phyloP scores from a whole-genome alignment of 441 rosid genomes.

The Populus trichocarpa region DNA sequence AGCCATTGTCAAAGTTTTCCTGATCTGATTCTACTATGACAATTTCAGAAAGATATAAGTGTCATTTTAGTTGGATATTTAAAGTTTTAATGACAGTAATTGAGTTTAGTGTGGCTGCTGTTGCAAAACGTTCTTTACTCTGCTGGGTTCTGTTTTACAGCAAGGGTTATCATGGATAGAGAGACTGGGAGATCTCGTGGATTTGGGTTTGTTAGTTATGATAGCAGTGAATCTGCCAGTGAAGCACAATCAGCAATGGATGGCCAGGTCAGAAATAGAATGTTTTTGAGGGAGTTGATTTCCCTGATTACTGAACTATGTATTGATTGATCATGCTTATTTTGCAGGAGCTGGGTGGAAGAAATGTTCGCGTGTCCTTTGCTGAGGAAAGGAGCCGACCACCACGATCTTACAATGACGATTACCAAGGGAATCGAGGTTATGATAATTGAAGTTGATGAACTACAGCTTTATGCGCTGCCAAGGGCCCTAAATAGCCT shows the following conservation, averaged over 20 bases:
- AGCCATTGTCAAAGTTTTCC: neutral
- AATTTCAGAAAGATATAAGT: neutral
- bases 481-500: neutral
- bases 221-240: conserved; percentile 40
- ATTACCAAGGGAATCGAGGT: neutral
- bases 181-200: conserved; percentile 83
- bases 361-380: conserved; percentile 54
- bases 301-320: neutral
- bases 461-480: neutral
- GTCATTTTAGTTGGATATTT: neutral
- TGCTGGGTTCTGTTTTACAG: conserved; percentile 24
- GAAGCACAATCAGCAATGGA: conserved; percentile 69
- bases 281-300: neutral
- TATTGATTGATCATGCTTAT: neutral
- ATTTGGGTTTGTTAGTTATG: conserved; percentile 66
- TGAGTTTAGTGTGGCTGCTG: neutral
- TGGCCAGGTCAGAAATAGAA: conserved; percentile 48
- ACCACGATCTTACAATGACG: conserved; percentile 13
- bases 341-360: conserved; percentile 59
- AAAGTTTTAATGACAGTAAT: neutral
- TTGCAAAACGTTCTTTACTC: neutral
- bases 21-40: neutral
- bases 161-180: conserved; percentile 60
- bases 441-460: neutral
- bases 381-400: conserved; percentile 41